These are phyloP conservation scores for Gnetum montanum DNA, from an alignment of 75 land plant species.

Conservation along the genomic window DNA sequence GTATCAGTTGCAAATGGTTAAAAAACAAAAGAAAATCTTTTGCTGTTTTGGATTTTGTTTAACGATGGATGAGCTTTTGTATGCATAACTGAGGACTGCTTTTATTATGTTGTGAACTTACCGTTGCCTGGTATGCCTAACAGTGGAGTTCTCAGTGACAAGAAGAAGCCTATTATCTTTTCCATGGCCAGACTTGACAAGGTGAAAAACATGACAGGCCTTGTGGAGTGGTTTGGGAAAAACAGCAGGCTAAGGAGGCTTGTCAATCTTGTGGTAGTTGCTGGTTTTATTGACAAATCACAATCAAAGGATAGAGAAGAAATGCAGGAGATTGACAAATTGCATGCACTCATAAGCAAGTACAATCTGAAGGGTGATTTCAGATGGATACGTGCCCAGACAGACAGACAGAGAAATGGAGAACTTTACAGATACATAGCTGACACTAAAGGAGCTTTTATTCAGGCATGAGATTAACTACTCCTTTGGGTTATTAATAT, in stretches of 20 bases:
- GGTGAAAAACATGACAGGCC: conserved; percentile 88
- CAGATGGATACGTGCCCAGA: conserved; percentile 89
- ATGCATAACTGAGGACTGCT: too few species aligned
- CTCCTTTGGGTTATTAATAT: background rate
- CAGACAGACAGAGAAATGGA: conserved; percentile 61
- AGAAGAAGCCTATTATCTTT: conserved; percentile 81
- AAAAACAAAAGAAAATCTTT: too few species aligned
- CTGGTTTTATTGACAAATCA: conserved; percentile 67
- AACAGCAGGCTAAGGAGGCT: conserved; percentile 51
- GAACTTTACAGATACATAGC: conserved; percentile 92
- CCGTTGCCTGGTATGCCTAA: too few species aligned
- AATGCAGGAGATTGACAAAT: conserved; percentile 71
- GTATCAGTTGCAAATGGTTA: too few species aligned
- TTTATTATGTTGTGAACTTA: too few species aligned
- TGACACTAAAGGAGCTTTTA: conserved; percentile 81
- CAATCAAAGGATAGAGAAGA: conserved; percentile 95
- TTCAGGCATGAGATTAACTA: conserved; percentile 34
- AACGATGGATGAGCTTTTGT: background rate
- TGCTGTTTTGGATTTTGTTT: too few species aligned
- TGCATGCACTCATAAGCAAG: conserved; percentile 61
- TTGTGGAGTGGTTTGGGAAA: conserved; percentile 81
- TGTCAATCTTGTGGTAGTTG: conserved; percentile 83
- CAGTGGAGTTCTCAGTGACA: conserved; percentile 71
- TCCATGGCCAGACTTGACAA: conserved; percentile 94
- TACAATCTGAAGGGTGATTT: conserved; percentile 65